These are phyloP conservation scores for Tetrahymena thermophila DNA, from an alignment of 73 alveolate genomes.

Conservation along the genomic window DNA sequence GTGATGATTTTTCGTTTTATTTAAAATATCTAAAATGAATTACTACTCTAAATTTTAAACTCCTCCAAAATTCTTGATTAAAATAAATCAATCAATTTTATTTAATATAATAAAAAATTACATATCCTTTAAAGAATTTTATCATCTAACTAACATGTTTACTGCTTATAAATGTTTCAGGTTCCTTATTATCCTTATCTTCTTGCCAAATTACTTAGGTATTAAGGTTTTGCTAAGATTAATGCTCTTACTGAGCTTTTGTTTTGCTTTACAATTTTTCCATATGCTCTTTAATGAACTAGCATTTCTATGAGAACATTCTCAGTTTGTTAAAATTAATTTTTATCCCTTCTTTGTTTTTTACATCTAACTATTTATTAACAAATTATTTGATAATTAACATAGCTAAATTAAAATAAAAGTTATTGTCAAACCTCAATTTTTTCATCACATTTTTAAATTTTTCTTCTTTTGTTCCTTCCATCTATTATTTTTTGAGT, in stretches of 20 bases:
- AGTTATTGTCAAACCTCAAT: background rate
- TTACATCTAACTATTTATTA: background rate
- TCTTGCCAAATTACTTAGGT: background rate
- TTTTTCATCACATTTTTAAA: background rate
- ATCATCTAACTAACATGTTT: background rate
- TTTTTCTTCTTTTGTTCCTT: background rate
- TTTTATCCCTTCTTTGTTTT: background rate
- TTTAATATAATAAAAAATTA: background rate
- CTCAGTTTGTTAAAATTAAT: background rate
- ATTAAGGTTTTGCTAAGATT: background rate
- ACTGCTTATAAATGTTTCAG: background rate
- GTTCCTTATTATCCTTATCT: background rate
- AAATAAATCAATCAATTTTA: background rate
- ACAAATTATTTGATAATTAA: background rate
- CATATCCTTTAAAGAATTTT: background rate
- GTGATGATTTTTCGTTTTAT: background rate
- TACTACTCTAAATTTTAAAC: background rate
- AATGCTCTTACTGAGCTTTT: background rate
- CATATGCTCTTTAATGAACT: background rate
- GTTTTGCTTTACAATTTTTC: background rate
- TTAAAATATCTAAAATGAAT: background rate
- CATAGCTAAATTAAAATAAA: background rate
- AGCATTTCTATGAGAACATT: background rate
- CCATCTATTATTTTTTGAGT: background rate
- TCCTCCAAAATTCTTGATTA: background rate